phyloP scores from a whole-genome alignment of 169 alveolate species.

The Perkinsus olseni region DNA sequence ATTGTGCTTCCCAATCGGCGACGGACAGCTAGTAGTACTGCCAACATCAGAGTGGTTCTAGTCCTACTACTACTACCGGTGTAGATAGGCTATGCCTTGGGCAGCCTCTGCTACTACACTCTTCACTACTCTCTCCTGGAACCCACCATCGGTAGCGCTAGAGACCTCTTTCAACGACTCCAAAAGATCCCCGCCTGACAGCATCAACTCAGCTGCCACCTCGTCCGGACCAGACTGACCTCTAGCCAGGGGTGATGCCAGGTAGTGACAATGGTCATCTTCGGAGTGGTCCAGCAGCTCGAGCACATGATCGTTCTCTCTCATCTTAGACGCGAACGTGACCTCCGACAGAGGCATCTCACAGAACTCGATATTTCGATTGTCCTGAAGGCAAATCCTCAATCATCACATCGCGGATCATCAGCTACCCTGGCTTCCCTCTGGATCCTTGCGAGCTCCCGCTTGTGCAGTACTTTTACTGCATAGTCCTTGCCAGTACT shows the following conservation, averaged over 20 bases:
- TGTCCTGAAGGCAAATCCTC: neutral
- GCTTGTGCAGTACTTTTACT: constrained; percentile 12
- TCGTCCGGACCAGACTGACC: neutral
- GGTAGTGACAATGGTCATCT: constrained; percentile 9
- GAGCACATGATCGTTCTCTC: neutral
- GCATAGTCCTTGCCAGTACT: neutral
- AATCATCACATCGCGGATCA: no score
- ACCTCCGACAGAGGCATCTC: constrained; percentile 12
- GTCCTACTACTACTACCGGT: no score
- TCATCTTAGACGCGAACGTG: neutral
- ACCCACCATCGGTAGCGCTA: neutral
- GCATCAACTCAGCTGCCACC: neutral
- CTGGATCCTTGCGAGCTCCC: neutral
- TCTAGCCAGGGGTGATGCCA: neutral
- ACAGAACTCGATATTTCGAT: constrained; percentile 2
- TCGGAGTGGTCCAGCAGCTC: constrained; percentile 10
- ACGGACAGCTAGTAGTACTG: neutral
- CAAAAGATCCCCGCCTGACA: neutral
- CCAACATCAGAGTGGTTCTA: no score
- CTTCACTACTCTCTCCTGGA: neutral
- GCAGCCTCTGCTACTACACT: neutral
- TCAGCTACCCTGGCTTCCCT: neutral
- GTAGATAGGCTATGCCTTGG: neutral
- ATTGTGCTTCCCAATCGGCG: neutral
- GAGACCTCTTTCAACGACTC: constrained; percentile 6